Percentiles rank a stretch among this genome's conserved stretches.
Conservation (phyloP, 2,329 filamentous ascomycete genomes). For the Huntiella bhutanensis region DNA sequence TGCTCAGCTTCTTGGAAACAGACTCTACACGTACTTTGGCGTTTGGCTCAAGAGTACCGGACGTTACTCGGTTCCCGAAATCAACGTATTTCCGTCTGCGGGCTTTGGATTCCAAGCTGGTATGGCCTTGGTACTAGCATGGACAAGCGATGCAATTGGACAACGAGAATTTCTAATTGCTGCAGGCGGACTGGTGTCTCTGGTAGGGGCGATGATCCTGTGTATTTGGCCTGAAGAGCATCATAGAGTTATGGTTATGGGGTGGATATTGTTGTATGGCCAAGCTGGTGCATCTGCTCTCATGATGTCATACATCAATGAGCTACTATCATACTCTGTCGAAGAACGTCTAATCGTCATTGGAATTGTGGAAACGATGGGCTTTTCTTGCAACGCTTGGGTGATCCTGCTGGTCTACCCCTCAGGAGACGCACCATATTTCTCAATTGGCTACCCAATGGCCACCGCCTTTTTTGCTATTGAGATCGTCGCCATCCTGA, state of each 20-base stretch:
- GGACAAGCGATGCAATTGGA: slow-evolving; percentile 31
- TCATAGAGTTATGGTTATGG: slow-evolving; percentile 19
- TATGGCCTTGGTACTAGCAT: slow-evolving; percentile 33
- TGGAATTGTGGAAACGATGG: slow-evolving; percentile 27
- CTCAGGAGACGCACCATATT: slow-evolving; percentile 21
- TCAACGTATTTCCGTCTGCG: slow-evolving; percentile 31
- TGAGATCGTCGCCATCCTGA: slow-evolving; percentile 15
- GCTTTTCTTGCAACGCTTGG: slow-evolving; percentile 26
- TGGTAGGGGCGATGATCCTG: slow-evolving; percentile 19
- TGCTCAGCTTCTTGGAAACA: slow-evolving; percentile 19
- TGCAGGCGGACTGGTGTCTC: slow-evolving; percentile 23
- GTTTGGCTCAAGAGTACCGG: slow-evolving; percentile 18
- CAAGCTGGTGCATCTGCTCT: slow-evolving; percentile 20
- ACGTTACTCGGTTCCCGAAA: slow-evolving; percentile 21
- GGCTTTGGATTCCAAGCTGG: slow-evolving; percentile 23
- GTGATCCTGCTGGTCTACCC: slow-evolving; percentile 22
- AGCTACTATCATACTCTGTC: slow-evolving; percentile 25
- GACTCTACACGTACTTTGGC: slow-evolving; percentile 20
- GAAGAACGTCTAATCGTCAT: slow-evolving; percentile 31
- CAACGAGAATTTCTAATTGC: slow-evolving; percentile 34
- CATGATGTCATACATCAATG: slow-evolving; percentile 29
- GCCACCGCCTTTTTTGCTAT: slow-evolving; percentile 18
- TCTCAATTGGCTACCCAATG: slow-evolving; percentile 21
- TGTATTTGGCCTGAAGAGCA: slow-evolving; percentile 19
- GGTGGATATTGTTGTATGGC: slow-evolving; percentile 20